Evolutionary conservation across 176 grass and related monocot species (phyloP).

Genomic region (Avena sativa): DNA sequence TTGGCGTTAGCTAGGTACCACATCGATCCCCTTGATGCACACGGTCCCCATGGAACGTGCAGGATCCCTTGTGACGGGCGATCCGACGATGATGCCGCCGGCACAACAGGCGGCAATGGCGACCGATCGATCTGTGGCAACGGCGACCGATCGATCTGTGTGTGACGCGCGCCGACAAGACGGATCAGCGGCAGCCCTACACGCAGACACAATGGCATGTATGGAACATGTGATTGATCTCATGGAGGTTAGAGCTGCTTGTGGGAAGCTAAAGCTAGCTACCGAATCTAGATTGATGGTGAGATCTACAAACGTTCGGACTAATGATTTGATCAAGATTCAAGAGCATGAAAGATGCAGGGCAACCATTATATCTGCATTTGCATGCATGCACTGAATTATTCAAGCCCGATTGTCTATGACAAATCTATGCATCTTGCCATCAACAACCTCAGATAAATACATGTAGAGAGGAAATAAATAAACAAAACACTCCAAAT

Average conservation of each 20-base stretch:
- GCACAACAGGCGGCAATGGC: background rate
- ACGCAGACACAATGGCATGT: background rate
- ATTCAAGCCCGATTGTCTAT: background rate
- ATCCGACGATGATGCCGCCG: background rate
- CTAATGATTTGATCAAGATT: background rate
- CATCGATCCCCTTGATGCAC: too few species aligned
- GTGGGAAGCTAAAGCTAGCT: background rate
- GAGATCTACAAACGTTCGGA: background rate
- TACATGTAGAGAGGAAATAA: too few species aligned
- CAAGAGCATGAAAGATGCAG: background rate
- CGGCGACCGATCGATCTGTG: background rate
- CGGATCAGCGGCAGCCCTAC: background rate
- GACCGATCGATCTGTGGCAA: too few species aligned
- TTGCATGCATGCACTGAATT: background rate
- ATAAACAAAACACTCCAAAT: too few species aligned
- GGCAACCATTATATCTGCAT: background rate
- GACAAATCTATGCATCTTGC: background rate
- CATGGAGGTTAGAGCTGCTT: background rate
- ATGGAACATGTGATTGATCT: background rate
- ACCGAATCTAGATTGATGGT: background rate
- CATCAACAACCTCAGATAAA: too few species aligned
- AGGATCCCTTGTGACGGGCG: background rate
- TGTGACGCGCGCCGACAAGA: background rate
- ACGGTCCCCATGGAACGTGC: too few species aligned
- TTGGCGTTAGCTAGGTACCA: too few species aligned